Conservation (phyloP, 2,329 filamentous ascomycete species). For the Colletotrichum sp. region DNA sequence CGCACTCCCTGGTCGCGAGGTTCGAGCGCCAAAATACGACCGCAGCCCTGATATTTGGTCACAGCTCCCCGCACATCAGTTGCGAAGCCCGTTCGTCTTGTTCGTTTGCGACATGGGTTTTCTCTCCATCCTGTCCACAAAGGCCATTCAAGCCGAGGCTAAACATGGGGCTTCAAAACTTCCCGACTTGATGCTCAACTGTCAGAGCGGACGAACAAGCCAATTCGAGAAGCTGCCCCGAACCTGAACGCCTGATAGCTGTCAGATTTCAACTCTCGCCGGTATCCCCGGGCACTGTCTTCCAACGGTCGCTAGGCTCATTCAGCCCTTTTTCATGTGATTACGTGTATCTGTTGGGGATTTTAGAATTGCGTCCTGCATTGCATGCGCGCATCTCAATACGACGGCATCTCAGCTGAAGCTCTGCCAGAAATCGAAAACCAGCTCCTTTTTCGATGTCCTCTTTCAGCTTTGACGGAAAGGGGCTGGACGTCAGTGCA, state of each 20-base stretch:
- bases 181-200: background rate
- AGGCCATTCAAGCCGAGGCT: background rate
- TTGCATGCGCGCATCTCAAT: background rate
- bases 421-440: background rate
- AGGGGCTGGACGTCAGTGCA: background rate
- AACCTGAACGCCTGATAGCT: background rate
- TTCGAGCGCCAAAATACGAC: background rate
- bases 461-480: background rate
- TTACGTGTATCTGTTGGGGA: background rate
- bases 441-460: background rate
- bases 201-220: background rate
- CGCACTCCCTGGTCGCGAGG: background rate
- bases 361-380: background rate
- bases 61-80: background rate
- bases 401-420: background rate
- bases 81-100: background rate
- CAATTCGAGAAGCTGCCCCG: background rate
- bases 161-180: background rate
- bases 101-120: background rate
- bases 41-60: background rate
- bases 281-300: background rate
- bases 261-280: background rate
- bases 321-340: background rate
- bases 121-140: background rate
- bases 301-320: background rate